Percentiles rank a stretch among this genome's conserved stretches.
Evolutionary conservation across 2,329 filamentous ascomycete genomes (phyloP).

Genomic region (Thielaviopsis punctulata): DNA sequence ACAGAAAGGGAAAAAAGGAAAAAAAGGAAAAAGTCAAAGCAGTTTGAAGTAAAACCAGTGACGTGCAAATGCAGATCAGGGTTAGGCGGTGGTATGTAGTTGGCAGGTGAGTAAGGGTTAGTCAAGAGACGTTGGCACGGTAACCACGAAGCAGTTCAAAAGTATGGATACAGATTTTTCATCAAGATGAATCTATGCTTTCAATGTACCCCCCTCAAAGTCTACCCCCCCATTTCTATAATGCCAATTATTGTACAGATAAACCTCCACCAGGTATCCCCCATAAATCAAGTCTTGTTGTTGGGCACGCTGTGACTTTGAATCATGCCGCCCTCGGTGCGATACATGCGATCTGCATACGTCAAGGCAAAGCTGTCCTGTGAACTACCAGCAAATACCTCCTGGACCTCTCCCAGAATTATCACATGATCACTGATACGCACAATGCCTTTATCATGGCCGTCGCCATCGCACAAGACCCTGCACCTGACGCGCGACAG

Average conservation of each 20-base stretch:
- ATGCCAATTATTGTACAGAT: background rate
- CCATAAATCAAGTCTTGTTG: constrained; percentile 2
- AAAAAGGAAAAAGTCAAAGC: background rate
- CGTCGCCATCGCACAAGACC: constrained; percentile 24
- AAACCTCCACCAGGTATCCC: background rate
- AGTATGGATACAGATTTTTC: background rate
- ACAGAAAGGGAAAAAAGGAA: background rate
- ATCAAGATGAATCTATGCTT: background rate
- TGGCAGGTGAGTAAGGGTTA: background rate
- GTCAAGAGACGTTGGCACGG: background rate
- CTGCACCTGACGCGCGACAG: constrained; percentile 29
- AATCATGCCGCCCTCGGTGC: constrained; percentile 24
- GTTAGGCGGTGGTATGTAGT: background rate
- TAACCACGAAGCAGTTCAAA: background rate
- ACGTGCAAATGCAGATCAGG: background rate
- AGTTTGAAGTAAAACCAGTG: too few species aligned
- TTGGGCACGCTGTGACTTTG: constrained; percentile 12
- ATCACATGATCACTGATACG: constrained; percentile 34
- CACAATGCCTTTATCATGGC: constrained; percentile 22
- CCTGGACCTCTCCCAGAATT: constrained; percentile 33
- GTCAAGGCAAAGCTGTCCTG: constrained; percentile 27
- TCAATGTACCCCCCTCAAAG: too few species aligned
- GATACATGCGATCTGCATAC: constrained; percentile 33
- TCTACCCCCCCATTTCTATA: too few species aligned
- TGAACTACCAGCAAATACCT: constrained; percentile 22